Base-by-base conservation (phyloP, 345 rosid species). In the Citrus glauca region DNA sequence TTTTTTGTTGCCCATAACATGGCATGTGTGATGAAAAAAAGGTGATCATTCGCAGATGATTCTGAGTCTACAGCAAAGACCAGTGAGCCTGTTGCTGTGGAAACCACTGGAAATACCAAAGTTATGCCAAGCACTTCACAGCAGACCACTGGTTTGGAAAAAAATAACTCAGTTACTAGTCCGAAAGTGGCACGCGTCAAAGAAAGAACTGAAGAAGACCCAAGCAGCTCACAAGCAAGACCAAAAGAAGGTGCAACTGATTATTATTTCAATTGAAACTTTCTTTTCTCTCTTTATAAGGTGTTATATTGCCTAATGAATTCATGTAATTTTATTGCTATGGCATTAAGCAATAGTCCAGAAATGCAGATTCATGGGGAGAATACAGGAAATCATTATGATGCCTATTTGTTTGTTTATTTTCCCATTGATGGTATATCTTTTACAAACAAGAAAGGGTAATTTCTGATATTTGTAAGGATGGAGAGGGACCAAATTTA, bases 201-300 rank as follows among this genome's bases (percentile, higher is more conserved):
- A 61, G 90, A 77, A 78, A 87, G 78, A 79, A 77, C 63, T 81
- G 86, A 88, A 74, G 90, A 86, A 77, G 90, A 86, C 85, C 89
- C 92, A 69, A 87, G 86, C 82, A 85, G 74, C 84, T 86, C 91
- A 2, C 87, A 89, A 53, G 77, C 84, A 14, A 87, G 99, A 83
- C 89, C 84, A 42, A 95, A 87, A 81, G 93, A 91, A 92, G 99
- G 99, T 91, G 65, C 69, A 67, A 38, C 63, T 82, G 24, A 35
- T 40, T 28, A 61, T 60, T 22, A 25, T 20, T 69, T 76, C 42
- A 38, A 62, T 75, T 82, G 30, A 35, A 48, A 50, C 6, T 55
- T 68, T 55, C 63, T 66, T n/a, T 80, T 67, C 37, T 33, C 71
- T 40, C 68, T 50, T 8, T 40, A 35, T 7, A 37, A 35, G 45